These are phyloP conservation scores for Pythium monospermum DNA, from an alignment of 352 stramenopile genomes.

Conservation along the genomic window DNA sequence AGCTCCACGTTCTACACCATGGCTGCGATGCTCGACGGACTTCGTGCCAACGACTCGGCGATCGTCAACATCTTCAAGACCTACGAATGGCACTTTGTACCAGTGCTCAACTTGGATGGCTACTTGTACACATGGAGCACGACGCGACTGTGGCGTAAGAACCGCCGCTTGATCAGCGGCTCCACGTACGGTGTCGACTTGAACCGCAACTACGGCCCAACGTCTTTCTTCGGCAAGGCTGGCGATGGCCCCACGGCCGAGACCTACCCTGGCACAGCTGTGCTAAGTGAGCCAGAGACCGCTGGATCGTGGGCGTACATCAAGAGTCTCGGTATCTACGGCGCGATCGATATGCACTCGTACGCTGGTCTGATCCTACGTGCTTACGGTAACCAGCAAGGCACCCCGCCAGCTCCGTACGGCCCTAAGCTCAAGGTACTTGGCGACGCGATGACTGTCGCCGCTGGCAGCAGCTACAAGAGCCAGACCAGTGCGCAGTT, in stretches of 20 bases:
- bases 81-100: constrained; percentile 30
- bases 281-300: constrained; percentile 26
- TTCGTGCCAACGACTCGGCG: constrained; percentile 9
- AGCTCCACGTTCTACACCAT: constrained; percentile 21
- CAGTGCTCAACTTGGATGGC: constrained; percentile 27
- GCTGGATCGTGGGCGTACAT: constrained; percentile 20
- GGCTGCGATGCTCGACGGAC: constrained; percentile 19
- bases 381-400: constrained; percentile 16
- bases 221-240: constrained; percentile 12
- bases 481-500: constrained; percentile 15
- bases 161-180: constrained; percentile 13
- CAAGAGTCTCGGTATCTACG: constrained; percentile 14
- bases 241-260: neutral
- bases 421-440: constrained; percentile 19
- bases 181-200: constrained; percentile 21
- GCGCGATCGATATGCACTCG: constrained; percentile 23
- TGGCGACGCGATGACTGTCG: constrained; percentile 9
- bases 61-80: constrained; percentile 17
- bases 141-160: constrained; percentile 25
- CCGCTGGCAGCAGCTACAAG: constrained; percentile 2
- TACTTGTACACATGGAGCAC: constrained; percentile 14
- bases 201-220: constrained; percentile 26
- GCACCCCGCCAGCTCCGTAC: constrained; percentile 14
- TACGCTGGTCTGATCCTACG: constrained; percentile 22
- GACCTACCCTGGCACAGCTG: constrained; percentile 16